These are phyloP conservation scores for Cryptococcus jaspeensis DNA, from an alignment of 1,284 basidiomycete genomes.

Conservation along the genomic window DNA sequence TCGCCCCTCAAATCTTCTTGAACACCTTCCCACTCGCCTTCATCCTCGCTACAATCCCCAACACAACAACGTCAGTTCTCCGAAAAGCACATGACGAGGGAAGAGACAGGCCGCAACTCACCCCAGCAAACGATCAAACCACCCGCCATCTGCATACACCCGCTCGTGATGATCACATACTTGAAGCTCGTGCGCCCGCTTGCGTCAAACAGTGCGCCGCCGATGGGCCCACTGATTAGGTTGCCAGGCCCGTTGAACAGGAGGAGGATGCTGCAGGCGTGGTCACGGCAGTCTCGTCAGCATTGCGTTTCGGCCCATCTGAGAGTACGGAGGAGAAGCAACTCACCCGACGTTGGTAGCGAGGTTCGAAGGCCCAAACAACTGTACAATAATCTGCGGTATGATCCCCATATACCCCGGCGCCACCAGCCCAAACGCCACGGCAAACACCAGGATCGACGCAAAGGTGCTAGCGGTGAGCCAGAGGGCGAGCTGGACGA, in stretches of 20 bases:
- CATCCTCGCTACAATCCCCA: constrained; percentile 7
- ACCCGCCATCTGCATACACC: constrained; percentile 19
- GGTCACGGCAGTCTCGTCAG: not conserved
- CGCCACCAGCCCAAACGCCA: constrained; percentile 31
- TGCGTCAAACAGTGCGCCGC: constrained; percentile 23
- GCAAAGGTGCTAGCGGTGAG: constrained; percentile 28
- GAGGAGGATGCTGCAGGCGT: constrained; percentile 1
- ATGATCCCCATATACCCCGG: constrained; percentile 35
- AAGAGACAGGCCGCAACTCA: constrained; percentile 11
- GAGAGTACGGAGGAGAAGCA: not conserved
- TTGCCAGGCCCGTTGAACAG: constrained; percentile 26
- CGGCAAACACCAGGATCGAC: constrained; percentile 20
- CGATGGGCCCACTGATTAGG: constrained; percentile 22
- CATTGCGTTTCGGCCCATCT: not conserved
- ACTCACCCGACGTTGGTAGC: constrained; percentile 36
- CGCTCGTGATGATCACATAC: constrained; percentile 27
- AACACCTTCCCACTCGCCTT: constrained; percentile 14
- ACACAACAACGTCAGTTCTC: not conserved
- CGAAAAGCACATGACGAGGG: no score
- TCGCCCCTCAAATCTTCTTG: constrained; percentile 8
- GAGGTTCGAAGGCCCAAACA: constrained; percentile 34
- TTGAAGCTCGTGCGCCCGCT: constrained; percentile 24
- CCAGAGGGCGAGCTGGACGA: constrained; percentile 29
- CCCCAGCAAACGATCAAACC: constrained; percentile 21
- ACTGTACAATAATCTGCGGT: constrained; percentile 35